Evolutionary conservation across 1,284 basidiomycete genomes (phyloP).

Genomic region (Pseudozyma tsukubaensis): DNA sequence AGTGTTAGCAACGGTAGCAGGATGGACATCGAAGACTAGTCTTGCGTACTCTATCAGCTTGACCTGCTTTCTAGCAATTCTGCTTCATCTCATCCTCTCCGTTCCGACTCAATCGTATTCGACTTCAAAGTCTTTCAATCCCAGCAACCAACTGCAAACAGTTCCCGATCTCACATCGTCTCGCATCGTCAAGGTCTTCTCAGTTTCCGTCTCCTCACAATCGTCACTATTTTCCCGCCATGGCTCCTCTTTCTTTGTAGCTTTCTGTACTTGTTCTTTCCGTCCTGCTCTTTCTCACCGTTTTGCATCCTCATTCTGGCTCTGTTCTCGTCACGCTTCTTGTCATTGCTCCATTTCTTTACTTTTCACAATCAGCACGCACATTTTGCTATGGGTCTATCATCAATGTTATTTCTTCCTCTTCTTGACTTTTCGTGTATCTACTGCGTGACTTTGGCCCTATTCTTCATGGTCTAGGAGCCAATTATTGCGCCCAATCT

Average conservation of each 20-base stretch:
- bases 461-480: no score
- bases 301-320: background rate
- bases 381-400: no score
- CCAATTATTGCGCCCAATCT: background rate
- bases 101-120: background rate
- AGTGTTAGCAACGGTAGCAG: constrained; percentile 1
- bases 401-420: no score
- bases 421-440: background rate
- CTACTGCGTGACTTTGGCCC: no score
- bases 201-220: background rate
- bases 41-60: background rate
- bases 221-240: background rate
- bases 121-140: background rate
- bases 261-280: background rate
- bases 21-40: constrained; percentile 22
- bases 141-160: background rate
- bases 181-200: constrained; percentile 2
- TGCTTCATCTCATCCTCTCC: background rate
- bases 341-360: background rate
- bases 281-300: background rate
- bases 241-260: background rate
- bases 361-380: background rate
- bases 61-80: background rate
- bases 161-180: background rate
- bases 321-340: background rate